Percentiles rank a stretch among this genome's conserved stretches.
Conservation (phyloP, 192 early-diverging fungal species). For the Umbelopsis isabellina region DNA sequence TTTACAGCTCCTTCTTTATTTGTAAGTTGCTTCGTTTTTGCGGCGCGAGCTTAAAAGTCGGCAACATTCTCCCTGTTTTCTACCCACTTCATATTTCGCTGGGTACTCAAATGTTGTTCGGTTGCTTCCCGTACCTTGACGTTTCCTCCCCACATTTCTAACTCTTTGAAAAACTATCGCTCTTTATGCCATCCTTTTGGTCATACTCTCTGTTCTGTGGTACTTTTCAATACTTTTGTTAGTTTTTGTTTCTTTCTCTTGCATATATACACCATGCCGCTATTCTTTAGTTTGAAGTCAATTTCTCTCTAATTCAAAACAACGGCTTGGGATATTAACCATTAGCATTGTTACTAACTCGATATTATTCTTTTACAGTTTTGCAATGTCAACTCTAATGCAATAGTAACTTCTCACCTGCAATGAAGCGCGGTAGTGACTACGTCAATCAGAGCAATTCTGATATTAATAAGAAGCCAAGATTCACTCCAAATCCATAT, state of each 20-base stretch:
- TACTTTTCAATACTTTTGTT: conserved; percentile 13
- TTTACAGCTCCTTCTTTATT: conserved; percentile 1
- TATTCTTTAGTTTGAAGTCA: conserved; percentile 5
- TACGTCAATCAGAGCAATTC: conserved; percentile 9
- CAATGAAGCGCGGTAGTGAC: conserved; percentile 21
- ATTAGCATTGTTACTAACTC: neutral
- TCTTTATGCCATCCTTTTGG: conserved; percentile 6
- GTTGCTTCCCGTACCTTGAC: neutral
- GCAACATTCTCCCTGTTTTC: neutral
- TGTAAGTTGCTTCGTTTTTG: conserved; percentile 21
- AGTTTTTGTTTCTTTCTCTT: conserved; percentile 6
- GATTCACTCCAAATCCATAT: conserved; percentile 17
- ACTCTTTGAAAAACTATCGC: neutral
- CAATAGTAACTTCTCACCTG: neutral
- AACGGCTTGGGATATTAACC: neutral
- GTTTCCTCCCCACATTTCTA: neutral
- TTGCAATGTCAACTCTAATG: neutral
- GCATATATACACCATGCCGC: conserved; percentile 3
- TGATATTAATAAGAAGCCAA: conserved; percentile 24
- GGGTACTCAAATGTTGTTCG: neutral
- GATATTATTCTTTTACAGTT: neutral
- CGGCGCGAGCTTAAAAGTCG: neutral
- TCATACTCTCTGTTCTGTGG: neutral
- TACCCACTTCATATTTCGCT: neutral
- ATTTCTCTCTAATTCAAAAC: conserved; percentile 1